phyloP scores from a whole-genome alignment of 306 rosid species.

The Gleditsia sinensis region DNA sequence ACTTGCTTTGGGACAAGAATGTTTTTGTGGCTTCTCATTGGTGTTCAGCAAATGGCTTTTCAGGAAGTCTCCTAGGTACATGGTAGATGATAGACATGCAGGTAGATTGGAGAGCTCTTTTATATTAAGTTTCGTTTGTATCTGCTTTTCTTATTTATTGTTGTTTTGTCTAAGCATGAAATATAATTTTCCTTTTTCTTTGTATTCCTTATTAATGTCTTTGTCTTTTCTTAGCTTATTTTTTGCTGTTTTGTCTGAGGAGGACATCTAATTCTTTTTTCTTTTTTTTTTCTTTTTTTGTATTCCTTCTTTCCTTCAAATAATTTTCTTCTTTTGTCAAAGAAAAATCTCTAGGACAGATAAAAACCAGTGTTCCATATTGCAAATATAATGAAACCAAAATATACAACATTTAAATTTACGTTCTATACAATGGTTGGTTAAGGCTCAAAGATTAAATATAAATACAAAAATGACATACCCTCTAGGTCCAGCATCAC shows the following conservation, averaged over 20 bases:
- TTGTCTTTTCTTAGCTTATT: no score
- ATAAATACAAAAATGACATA: constrained; percentile 45
- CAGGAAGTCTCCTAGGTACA: constrained; percentile 6
- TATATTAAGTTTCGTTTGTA: neutral
- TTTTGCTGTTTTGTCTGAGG: no score
- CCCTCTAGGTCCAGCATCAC: constrained; percentile 95
- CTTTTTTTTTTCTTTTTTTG: constrained; percentile 19
- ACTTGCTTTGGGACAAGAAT: no score
- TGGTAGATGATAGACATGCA: neutral
- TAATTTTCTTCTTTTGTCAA: neutral
- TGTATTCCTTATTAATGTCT: no score
- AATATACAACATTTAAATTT: neutral
- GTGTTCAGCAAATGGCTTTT: neutral
- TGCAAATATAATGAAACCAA: neutral
- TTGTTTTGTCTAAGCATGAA: no score
- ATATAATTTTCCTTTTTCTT: no score
- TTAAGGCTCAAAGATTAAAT: neutral
- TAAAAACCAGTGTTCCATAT: constrained; percentile 14
- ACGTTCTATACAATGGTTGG: neutral
- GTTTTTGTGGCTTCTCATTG: neutral
- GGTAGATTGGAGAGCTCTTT: neutral
- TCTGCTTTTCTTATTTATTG: constrained; percentile 6
- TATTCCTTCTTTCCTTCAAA: neutral
- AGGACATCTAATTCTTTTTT: constrained; percentile 16
- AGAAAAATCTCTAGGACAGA: neutral